Base-by-base conservation (phyloP, 2,329 filamentous ascomycete genomes). In the Amesomyces nigricolor region DNA sequence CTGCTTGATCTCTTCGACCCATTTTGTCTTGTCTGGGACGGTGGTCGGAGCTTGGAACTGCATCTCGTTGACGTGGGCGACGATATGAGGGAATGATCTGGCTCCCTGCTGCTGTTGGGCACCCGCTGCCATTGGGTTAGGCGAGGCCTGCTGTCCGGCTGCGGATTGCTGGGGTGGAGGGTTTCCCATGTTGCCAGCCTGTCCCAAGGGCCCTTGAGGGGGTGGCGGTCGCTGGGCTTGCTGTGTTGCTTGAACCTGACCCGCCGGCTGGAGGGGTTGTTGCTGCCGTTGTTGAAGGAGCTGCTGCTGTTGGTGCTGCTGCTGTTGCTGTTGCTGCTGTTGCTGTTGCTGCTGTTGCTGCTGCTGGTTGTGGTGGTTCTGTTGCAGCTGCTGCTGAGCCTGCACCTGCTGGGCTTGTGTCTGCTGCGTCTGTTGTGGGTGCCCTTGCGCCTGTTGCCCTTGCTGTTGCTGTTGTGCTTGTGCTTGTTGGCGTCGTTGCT, bases 51-150 rank as follows among this genome's bases (percentile, higher is more conserved):
- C 67, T 13, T 71, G 68, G 61, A 77, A 81, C 2, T 70, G 71
- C 62, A 81, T 75, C 53, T 73, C 72, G 14, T 69, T 75, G 17
- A 81, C 68, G 56, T 79, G 77, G 5, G 73, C 67, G 54, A 77
- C 60, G 37, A 82, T 73, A 22, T 73, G 69, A 0, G 75, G 73
- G 4, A 77, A 17, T 10, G 58, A 39, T 14, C 52, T 58, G n/a
- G 51, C 13, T 30, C 53, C 56, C 38, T 59, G 59, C 8, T 35
- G 40, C 22, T 26, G 51, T 16, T 58, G 57, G 39, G 53, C 51
- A 8, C 45, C 47, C 17, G 47, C 40, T 17, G 45, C 52, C 9
- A 35, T 45, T 16, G 54, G 17, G 39, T 58, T 57, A 22, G 43
- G 39, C 14, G 48, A 40, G 22, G 51, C 22, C 42, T 58, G 49